phyloP scores from a whole-genome alignment of 1,139 yeast species.

The Geotrichum aggregatum region DNA sequence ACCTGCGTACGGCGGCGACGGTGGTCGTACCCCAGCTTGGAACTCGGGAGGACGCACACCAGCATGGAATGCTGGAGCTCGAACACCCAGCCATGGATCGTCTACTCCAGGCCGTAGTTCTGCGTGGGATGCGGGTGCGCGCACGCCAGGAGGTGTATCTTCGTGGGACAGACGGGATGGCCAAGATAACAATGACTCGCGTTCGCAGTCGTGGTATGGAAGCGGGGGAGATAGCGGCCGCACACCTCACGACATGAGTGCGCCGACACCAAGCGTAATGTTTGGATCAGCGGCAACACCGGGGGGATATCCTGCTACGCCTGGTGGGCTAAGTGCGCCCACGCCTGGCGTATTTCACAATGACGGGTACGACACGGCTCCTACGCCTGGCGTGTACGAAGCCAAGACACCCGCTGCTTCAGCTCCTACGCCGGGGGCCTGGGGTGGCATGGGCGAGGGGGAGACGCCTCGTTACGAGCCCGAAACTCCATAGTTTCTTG shows the following conservation, averaged over 20 bases:
- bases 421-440: slow-evolving; percentile 41
- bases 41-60: slow-evolving; percentile 43
- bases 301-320: slow-evolving; percentile 44
- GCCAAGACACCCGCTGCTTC: slow-evolving; percentile 45
- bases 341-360: slow-evolving; percentile 44
- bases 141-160: slow-evolving; percentile 25
- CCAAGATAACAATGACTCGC: slow-evolving; percentile 26
- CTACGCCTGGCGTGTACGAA: slow-evolving; percentile 43
- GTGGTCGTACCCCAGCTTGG: slow-evolving; percentile 48
- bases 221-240: slow-evolving; percentile 25
- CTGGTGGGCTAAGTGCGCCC: slow-evolving; percentile 44
- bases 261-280: slow-evolving; percentile 47
- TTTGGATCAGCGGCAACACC: slow-evolving; percentile 37
- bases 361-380: slow-evolving; percentile 41
- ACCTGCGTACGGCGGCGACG: slow-evolving; percentile 43
- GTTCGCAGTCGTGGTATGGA: slow-evolving; percentile 24
- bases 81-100: slow-evolving; percentile 39
- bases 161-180: slow-evolving; percentile 36
- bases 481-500: slow-evolving; percentile 31
- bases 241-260: slow-evolving; percentile 41
- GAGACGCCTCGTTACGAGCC: slow-evolving; percentile 40
- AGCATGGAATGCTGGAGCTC: slow-evolving; percentile 44
- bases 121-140: slow-evolving; percentile 23
- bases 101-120: slow-evolving; percentile 23
- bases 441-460: slow-evolving; percentile 36